Evolutionary conservation across 164 flowering plant species (phyloP).

Genomic region (Brasenia schreberi): DNA sequence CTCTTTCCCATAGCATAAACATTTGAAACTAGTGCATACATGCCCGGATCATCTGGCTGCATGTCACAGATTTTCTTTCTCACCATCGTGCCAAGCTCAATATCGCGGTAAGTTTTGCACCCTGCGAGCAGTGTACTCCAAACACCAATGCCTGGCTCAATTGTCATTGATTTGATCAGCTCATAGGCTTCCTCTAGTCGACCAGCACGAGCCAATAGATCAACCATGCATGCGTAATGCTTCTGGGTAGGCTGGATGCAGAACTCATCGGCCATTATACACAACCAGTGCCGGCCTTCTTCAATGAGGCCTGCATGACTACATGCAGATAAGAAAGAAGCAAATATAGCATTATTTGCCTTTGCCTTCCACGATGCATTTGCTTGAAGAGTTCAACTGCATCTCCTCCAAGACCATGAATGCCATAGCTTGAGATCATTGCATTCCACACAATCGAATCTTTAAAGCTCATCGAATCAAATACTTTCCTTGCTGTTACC

Average conservation of each 20-base stretch:
- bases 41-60: slow-evolving; percentile 22
- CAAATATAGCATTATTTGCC: slow-evolving; percentile 20
- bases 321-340: slow-evolving; percentile 21
- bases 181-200: slow-evolving; percentile 13
- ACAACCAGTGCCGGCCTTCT: slow-evolving; percentile 19
- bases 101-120: slow-evolving; percentile 12
- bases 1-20: slow-evolving; percentile 14
- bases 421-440: slow-evolving; percentile 20
- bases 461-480: slow-evolving; percentile 12
- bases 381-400: slow-evolving; percentile 15
- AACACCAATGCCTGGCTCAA: slow-evolving; percentile 13
- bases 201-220: slow-evolving; percentile 23
- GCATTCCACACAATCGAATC: slow-evolving; percentile 21
- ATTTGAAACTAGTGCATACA: slow-evolving; percentile 21
- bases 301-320: slow-evolving; percentile 23
- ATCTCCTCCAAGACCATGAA: slow-evolving; percentile 18
- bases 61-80: slow-evolving; percentile 14
- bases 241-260: slow-evolving; percentile 15
- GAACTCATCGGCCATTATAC: slow-evolving; percentile 13
- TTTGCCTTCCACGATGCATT: slow-evolving; percentile 8
- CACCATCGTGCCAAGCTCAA: slow-evolving; percentile 10
- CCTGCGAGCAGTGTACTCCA: slow-evolving; percentile 24
- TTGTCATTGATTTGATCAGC: slow-evolving; percentile 9
- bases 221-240: slow-evolving; percentile 21
- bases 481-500: slow-evolving; percentile 12